Evolutionary conservation across 2,329 filamentous ascomycete species (phyloP).

Genomic region (Claviceps maximensis): DNA sequence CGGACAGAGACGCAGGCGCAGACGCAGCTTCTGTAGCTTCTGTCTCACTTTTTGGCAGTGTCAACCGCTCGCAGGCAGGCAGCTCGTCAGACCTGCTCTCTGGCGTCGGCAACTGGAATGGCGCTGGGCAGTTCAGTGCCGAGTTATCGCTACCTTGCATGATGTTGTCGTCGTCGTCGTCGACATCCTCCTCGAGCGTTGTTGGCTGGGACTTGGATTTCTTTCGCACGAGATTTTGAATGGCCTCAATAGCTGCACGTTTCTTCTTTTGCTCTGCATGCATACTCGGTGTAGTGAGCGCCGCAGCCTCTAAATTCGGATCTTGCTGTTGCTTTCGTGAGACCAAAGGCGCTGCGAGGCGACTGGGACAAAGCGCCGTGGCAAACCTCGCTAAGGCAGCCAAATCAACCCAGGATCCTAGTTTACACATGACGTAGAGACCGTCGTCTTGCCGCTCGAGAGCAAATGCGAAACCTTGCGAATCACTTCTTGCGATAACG

Average conservation of each 20-base stretch:
- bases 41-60: neutral
- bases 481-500: slow-evolving; percentile 47
- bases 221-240: slow-evolving; percentile 47
- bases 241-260: slow-evolving; percentile 46
- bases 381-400: slow-evolving; percentile 37
- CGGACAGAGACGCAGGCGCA: neutral
- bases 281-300: slow-evolving; percentile 30
- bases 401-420: slow-evolving; percentile 54
- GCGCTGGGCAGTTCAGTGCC: slow-evolving; percentile 4
- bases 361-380: slow-evolving; percentile 23
- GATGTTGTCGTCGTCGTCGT: neutral
- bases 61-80: neutral
- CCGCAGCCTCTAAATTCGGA: slow-evolving; percentile 10
- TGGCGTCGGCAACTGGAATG: slow-evolving; percentile 10
- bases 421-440: slow-evolving; percentile 54
- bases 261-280: slow-evolving; percentile 41
- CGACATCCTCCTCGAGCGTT: slow-evolving; percentile 22
- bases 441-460: slow-evolving; percentile 51
- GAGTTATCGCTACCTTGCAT: slow-evolving; percentile 9
- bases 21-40: neutral
- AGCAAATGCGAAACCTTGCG: slow-evolving; percentile 40
- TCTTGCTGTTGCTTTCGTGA: slow-evolving; percentile 9
- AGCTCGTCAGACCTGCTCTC: neutral
- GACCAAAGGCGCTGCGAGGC: slow-evolving; percentile 9
- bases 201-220: slow-evolving; percentile 31